Conservation (phyloP, 805 yeast genomes). For the Komagataella populi region DNA sequence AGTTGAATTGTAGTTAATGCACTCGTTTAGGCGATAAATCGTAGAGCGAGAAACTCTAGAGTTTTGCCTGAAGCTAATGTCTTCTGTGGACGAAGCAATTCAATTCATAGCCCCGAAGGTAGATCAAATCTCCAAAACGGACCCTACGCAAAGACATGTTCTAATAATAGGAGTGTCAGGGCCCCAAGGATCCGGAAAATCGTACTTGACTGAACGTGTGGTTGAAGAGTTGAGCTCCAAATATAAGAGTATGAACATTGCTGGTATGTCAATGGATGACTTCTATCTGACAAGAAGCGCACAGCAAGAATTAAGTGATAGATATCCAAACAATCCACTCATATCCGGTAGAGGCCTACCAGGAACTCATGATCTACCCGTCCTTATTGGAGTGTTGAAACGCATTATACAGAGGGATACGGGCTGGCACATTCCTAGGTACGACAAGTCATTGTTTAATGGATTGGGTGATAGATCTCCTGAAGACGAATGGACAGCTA, state of each 20-base stretch:
- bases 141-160: constrained; percentile 15
- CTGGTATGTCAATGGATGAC: constrained; percentile 72
- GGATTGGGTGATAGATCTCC: constrained; percentile 75
- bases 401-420: constrained; percentile 12
- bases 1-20: not conserved
- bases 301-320: constrained; percentile 32
- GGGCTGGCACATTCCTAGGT: constrained; percentile 38
- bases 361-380: constrained; percentile 73
- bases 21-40: too few relatives aligned
- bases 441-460: constrained; percentile 57
- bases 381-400: constrained; percentile 24
- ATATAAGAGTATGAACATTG: constrained; percentile 23
- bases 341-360: constrained; percentile 77
- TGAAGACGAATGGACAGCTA: constrained; percentile 21
- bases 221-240: constrained; percentile 15
- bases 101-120: constrained; percentile 15
- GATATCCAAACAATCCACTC: constrained; percentile 33
- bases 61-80: constrained; percentile 2
- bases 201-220: constrained; percentile 35
- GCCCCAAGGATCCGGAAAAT: constrained; percentile 75
- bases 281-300: constrained; percentile 58
- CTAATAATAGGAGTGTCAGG: constrained; percentile 48
- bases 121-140: constrained; percentile 12
- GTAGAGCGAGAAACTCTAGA: constrained; percentile 30
- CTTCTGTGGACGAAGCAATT: constrained; percentile 7